These are phyloP conservation scores for Periconia sp. DNA, from an alignment of 2,329 filamentous ascomycete species.

Conservation along the genomic window DNA sequence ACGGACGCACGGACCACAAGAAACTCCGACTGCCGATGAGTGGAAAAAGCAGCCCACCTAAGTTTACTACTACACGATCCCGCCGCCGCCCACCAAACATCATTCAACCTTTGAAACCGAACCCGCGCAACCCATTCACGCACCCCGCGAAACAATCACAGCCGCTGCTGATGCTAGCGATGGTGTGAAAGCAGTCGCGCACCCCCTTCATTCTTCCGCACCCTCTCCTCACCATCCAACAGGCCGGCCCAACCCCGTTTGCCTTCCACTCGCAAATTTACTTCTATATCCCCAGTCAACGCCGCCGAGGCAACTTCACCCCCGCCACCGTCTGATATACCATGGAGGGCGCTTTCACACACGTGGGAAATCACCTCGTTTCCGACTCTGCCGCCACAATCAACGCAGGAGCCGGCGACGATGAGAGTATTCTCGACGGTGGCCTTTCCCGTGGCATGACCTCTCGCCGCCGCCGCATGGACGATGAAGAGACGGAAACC, in stretches of 20 bases:
- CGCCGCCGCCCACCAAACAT: constrained; percentile 6
- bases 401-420: constrained; percentile 84
- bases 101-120: not conserved
- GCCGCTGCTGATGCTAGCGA: constrained; percentile 13
- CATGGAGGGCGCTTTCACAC: constrained; percentile 88
- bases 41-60: not conserved
- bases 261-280: constrained; percentile 6
- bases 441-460: constrained; percentile 59
- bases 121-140: constrained; percentile 20
- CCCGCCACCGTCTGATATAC: constrained; percentile 4
- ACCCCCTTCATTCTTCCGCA: not conserved
- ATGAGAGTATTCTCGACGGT: constrained; percentile 79
- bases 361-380: constrained; percentile 83
- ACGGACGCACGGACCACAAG: too few species aligned
- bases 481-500: constrained; percentile 83
- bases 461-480: constrained; percentile 62
- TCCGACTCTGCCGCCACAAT: constrained; percentile 84
- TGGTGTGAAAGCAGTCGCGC: constrained; percentile 24
- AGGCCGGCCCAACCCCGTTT: not conserved
- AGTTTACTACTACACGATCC: not conserved
- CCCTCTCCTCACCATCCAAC: constrained; percentile 1
- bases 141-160: constrained; percentile 4
- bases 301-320: constrained; percentile 1
- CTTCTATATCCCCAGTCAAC: not conserved
- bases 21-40: constrained; percentile 9